Percentiles rank a stretch among this genome's conserved stretches.
Evolutionary conservation across 2,329 filamentous ascomycete species (phyloP).

Genomic region (Aureobasidium sp.): DNA sequence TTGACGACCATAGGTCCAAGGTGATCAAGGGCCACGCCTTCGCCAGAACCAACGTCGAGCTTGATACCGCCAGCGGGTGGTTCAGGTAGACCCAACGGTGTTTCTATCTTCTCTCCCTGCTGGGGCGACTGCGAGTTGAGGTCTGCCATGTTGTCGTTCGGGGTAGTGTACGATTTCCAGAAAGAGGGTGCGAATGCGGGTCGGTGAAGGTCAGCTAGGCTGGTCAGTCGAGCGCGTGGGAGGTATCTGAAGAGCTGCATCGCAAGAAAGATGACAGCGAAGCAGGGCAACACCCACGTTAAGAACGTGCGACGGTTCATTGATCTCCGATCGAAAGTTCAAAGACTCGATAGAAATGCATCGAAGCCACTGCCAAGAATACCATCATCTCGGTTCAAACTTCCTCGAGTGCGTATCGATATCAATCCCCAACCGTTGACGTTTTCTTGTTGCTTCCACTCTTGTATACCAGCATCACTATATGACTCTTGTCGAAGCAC

Average conservation of each 20-base stretch:
- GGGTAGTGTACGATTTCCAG: background rate
- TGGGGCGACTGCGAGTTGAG: background rate
- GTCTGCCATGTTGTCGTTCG: background rate
- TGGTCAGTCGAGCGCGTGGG: constrained; percentile 3
- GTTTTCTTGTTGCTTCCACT: background rate
- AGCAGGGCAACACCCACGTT: constrained; percentile 5
- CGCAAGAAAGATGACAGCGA: background rate
- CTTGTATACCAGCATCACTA: background rate
- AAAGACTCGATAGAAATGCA: background rate
- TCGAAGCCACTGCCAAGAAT: background rate
- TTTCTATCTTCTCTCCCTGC: background rate
- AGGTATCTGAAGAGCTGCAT: constrained; percentile 9
- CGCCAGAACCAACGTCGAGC: constrained; percentile 29
- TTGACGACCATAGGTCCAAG: constrained; percentile 69
- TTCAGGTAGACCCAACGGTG: constrained; percentile 17
- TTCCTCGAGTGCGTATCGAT: background rate
- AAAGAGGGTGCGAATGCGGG: background rate
- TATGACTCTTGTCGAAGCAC: too few species aligned
- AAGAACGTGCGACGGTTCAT: constrained; percentile 10
- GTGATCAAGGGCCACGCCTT: constrained; percentile 52
- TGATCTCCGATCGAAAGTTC: background rate
- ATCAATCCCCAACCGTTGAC: background rate
- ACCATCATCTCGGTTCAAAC: background rate
- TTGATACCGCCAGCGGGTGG: constrained; percentile 18
- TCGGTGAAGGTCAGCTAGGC: background rate